Conservation (phyloP, 1,139 yeast genomes). For the Saccharomyces hybrid region DNA sequence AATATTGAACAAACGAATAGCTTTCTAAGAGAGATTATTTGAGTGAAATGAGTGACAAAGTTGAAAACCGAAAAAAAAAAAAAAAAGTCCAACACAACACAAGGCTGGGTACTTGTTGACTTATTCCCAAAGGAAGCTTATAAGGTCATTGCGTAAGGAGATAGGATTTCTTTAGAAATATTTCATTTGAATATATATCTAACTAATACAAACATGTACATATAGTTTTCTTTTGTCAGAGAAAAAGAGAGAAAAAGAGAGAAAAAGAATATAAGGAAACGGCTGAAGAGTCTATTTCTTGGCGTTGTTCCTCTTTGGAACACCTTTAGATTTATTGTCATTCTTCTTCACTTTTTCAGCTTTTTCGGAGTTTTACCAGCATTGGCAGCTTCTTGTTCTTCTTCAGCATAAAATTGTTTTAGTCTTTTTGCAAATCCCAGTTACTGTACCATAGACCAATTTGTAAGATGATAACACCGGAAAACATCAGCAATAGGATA, state of each 20-base stretch:
- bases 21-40: neutral
- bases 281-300: neutral
- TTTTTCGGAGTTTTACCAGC: conserved; percentile 5
- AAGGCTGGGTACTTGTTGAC: neutral
- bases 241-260: neutral
- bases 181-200: neutral
- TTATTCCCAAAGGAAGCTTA: neutral
- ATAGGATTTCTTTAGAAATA: neutral
- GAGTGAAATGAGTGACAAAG: neutral
- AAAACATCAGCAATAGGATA: conserved; percentile 60
- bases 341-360: conserved; percentile 4
- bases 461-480: conserved; percentile 78
- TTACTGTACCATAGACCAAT: conserved; percentile 86
- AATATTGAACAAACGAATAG: neutral
- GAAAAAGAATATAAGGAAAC: neutral
- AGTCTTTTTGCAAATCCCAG: conserved; percentile 58
- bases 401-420: conserved; percentile 42
- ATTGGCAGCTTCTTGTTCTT: conserved; percentile 30
- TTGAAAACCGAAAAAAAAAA: neutral
- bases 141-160: neutral
- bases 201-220: neutral
- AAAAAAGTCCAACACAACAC: neutral
- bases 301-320: neutral
- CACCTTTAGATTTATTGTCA: conserved; percentile 1
- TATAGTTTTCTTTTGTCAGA: neutral